Evolutionary conservation across 2,329 filamentous ascomycete genomes (phyloP).

Genomic region (Sporothrix dimorphospora): DNA sequence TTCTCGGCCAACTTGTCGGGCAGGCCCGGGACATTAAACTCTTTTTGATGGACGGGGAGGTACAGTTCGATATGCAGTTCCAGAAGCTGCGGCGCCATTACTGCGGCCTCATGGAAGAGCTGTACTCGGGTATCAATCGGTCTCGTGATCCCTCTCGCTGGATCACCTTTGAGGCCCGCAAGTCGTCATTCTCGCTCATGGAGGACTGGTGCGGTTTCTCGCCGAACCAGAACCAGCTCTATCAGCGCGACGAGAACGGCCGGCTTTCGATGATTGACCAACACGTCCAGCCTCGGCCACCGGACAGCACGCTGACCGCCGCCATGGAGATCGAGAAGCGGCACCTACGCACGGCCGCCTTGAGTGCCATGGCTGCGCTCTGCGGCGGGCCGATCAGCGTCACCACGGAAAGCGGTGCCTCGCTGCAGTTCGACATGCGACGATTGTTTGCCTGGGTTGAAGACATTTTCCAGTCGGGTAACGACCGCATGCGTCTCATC

Average conservation of each 20-base stretch:
- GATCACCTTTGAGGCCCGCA: constrained; percentile 97
- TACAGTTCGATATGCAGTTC: constrained; percentile 93
- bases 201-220: constrained; percentile 99
- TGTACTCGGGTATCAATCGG: constrained; percentile 88
- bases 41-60: constrained; percentile 91
- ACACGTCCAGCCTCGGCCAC: constrained; percentile 60
- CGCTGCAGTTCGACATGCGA: constrained; percentile 87
- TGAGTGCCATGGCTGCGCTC: constrained; percentile 93
- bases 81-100: constrained; percentile 91
- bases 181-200: constrained; percentile 95
- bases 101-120: constrained; percentile 87
- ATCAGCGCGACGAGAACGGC: constrained; percentile 83
- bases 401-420: constrained; percentile 83
- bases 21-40: constrained; percentile 92
- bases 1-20: constrained; percentile 81
- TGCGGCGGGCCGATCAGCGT: constrained; percentile 86
- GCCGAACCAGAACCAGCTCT: constrained; percentile 82
- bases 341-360: constrained; percentile 83
- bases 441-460: constrained; percentile 96
- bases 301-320: constrained; percentile 70
- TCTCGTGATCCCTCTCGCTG: constrained; percentile 84
- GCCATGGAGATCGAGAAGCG: constrained; percentile 97
- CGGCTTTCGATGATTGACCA: constrained; percentile 75
- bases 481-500: constrained; percentile 88
- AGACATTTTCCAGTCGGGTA: constrained; percentile 88